Evolutionary conservation across 352 stramenopile species (phyloP).

Genomic region (Phytophthora cryptogea): DNA sequence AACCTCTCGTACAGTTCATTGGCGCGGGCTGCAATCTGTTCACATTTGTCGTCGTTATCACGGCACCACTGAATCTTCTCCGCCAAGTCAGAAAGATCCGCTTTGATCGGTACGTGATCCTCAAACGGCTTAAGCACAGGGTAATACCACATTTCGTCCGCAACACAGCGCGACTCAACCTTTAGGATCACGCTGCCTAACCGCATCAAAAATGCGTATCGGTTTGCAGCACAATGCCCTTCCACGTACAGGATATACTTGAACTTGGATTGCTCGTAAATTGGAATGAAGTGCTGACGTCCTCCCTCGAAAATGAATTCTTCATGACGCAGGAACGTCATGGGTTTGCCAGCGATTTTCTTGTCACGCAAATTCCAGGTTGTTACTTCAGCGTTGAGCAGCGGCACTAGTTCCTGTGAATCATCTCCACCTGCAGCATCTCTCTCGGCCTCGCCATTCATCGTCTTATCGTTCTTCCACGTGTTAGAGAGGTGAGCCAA

Average conservation of each 20-base stretch:
- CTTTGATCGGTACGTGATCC: conserved; percentile 97
- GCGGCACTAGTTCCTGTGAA: conserved; percentile 69
- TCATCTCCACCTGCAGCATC: conserved; percentile 7
- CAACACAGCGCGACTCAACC: conserved; percentile 91
- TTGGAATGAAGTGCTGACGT: conserved; percentile 96
- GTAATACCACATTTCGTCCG: conserved; percentile 98
- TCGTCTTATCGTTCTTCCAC: conserved; percentile 90
- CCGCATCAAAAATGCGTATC: conserved; percentile 99
- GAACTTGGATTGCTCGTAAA: conserved; percentile 98
- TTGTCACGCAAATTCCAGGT: conserved; percentile 97
- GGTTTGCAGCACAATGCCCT: conserved; percentile 97
- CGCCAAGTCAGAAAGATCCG: conserved; percentile 96
- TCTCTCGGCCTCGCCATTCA: conserved; percentile 75
- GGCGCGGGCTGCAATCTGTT: conserved; percentile 94
- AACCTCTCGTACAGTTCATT: conserved; percentile 94
- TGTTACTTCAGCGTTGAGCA: conserved; percentile 97
- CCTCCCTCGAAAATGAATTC: conserved; percentile 90
- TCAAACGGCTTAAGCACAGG: conserved; percentile 95
- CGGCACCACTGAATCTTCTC: conserved; percentile 99
- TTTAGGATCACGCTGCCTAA: conserved; percentile 98
- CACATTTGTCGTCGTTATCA: conserved; percentile 96
- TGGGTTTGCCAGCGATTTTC: conserved; percentile 93
- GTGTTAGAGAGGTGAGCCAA: conserved; percentile 90
- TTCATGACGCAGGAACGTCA: conserved; percentile 93
- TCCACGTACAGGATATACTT: conserved; percentile 98